phyloP scores from a whole-genome alignment of 371 early-diverging fungal species.

The Dinochytrium kinnereticum region DNA sequence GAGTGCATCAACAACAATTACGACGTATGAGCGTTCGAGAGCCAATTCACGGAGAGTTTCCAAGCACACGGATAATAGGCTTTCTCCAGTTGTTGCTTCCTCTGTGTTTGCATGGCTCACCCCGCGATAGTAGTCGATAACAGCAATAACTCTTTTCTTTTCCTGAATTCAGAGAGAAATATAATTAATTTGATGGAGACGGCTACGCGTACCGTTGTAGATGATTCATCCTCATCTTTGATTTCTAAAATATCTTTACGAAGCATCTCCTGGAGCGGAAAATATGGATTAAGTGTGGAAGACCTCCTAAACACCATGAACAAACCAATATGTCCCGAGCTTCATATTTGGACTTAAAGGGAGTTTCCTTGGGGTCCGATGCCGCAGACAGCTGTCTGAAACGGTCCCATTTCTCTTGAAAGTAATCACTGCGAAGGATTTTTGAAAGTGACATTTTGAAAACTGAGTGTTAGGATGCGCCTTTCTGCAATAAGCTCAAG shows the following conservation, averaged over 20 bases:
- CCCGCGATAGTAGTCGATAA: not conserved
- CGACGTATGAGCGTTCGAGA: not conserved
- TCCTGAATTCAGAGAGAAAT: not conserved
- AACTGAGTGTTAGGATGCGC: too few species aligned
- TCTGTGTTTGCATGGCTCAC: constrained; percentile 1
- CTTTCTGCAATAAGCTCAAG: too few species aligned
- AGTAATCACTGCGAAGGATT: not conserved
- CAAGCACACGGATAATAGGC: not conserved
- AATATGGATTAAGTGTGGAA: too few species aligned
- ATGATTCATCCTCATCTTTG: too few species aligned
- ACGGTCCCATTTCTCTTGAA: not conserved
- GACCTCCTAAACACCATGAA: too few species aligned
- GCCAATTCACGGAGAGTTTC: not conserved
- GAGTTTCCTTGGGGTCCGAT: not conserved
- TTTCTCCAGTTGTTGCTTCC: constrained; percentile 5
- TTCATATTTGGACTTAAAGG: not conserved
- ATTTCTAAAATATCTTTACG: too few species aligned
- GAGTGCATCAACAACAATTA: not conserved
- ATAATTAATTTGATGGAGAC: not conserved
- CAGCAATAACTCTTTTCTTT: not conserved
- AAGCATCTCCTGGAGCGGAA: too few species aligned
- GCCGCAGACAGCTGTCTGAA: not conserved
- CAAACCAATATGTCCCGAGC: not conserved
- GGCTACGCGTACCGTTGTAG: too few species aligned
- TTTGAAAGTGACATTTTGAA: not conserved